A percentile compares a stretch with the other conserved stretches of the same genome.
Evolutionary conservation across 163 green algal species (phyloP).

Genomic region (Chlamydomonas reinhardtii): DNA sequence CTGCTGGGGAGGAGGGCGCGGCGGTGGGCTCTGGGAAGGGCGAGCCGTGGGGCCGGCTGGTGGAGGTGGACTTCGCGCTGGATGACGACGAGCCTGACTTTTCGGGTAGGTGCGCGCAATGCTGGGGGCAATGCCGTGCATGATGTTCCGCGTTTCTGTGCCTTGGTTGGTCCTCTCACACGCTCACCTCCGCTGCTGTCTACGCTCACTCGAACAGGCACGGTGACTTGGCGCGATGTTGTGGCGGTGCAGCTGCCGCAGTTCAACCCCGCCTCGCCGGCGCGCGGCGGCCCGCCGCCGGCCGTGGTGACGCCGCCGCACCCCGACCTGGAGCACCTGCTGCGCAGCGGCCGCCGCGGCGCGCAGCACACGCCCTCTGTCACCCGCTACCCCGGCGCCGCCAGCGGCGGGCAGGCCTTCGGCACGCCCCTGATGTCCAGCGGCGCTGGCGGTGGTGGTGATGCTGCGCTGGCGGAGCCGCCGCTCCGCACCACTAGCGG

Average conservation of each 20-base stretch:
- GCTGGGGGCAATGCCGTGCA: no score
- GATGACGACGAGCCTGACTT: conserved; percentile 41
- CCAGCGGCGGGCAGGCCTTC: neutral
- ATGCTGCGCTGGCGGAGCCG: neutral
- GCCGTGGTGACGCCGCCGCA: conserved; percentile 18
- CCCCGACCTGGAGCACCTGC: conserved; percentile 22
- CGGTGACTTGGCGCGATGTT: conserved; percentile 27
- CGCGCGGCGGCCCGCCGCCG: neutral
- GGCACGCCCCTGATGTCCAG: no score
- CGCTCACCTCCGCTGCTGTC: no score
- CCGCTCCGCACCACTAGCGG: neutral
- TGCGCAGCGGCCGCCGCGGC: neutral
- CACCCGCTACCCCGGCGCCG: neutral
- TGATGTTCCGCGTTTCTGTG: no score
- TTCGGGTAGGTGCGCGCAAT: neutral
- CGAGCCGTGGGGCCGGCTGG: neutral
- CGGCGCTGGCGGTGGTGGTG: neutral
- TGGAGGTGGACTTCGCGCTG: conserved; percentile 17
- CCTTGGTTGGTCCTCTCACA: no score
- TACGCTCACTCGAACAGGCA: neutral
- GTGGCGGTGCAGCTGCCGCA: conserved; percentile 35
- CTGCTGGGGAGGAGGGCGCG: no score
- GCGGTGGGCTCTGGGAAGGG: neutral
- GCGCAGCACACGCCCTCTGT: neutral
- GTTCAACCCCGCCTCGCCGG: conserved; percentile 26